Evolutionary conservation across 768 basidiomycete genomes (phyloP).

Genomic region (Pleurotus platypus): DNA sequence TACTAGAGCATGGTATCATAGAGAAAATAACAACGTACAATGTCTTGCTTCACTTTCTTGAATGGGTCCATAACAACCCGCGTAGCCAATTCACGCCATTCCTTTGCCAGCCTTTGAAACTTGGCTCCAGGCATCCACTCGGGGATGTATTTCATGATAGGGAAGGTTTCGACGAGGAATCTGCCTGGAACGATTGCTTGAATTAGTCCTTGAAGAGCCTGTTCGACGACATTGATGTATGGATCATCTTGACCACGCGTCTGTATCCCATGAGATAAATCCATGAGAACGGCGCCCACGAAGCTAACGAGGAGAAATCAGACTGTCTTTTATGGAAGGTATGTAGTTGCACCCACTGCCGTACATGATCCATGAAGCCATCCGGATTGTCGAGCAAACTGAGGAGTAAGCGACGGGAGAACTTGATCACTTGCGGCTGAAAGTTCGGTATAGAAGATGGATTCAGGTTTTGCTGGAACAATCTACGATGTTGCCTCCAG

Average conservation of each 20-base stretch:
- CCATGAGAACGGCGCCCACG: constrained; percentile 13
- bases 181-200: constrained; percentile 11
- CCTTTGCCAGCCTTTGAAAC: constrained; percentile 35
- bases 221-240: constrained; percentile 17
- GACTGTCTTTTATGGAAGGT: background rate
- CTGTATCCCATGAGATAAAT: constrained; percentile 20
- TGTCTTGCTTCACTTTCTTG: constrained; percentile 23
- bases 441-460: constrained; percentile 10
- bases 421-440: constrained; percentile 11
- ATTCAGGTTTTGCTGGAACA: constrained; percentile 22
- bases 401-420: constrained; percentile 10
- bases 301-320: constrained; percentile 4
- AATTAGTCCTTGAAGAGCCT: constrained; percentile 13
- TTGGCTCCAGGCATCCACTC: constrained; percentile 37
- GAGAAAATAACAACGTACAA: constrained; percentile 21
- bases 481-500: constrained; percentile 20
- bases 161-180: constrained; percentile 7
- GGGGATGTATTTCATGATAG: constrained; percentile 17
- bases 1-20: background rate
- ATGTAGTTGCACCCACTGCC: constrained; percentile 3
- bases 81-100: constrained; percentile 24
- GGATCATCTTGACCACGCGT: constrained; percentile 17
- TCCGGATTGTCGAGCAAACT: constrained; percentile 12
- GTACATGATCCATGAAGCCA: constrained; percentile 10
- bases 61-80: constrained; percentile 38